Percentiles rank a stretch among this genome's conserved stretches.
Conservation (phyloP, 805 yeast species). For the Metschnikowia henanensis region DNA sequence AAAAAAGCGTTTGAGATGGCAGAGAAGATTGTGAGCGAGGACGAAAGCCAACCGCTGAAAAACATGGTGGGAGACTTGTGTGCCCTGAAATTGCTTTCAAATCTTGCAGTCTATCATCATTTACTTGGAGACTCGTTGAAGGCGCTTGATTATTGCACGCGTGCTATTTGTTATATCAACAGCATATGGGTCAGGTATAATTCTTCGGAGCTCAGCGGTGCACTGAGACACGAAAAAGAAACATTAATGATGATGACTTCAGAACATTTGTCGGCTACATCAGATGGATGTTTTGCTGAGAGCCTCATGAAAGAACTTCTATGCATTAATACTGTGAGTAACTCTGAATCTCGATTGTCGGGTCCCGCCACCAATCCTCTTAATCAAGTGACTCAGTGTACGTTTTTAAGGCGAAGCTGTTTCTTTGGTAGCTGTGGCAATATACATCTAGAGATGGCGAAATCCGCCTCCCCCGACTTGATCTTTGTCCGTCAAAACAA, state of each 20-base stretch:
- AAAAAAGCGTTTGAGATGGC: neutral
- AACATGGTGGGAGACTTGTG: neutral
- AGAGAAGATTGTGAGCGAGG: neutral
- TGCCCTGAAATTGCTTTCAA: neutral
- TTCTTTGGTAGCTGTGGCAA: slow-evolving; percentile 15
- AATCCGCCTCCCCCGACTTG: neutral
- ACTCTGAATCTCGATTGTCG: no score
- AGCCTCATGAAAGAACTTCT: slow-evolving; percentile 8
- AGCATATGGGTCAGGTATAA: neutral
- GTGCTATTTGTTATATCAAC: slow-evolving; percentile 1
- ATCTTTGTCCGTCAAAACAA: neutral
- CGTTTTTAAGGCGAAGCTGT: slow-evolving; percentile 10
- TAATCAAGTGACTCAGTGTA: neutral
- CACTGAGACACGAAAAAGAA: slow-evolving; percentile 15
- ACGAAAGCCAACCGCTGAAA: neutral
- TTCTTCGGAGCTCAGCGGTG: neutral
- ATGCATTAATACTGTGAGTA: neutral
- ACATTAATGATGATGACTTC: slow-evolving; percentile 12
- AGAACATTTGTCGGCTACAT: slow-evolving; percentile 1
- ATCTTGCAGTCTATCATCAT: slow-evolving; percentile 7
- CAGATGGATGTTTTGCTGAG: slow-evolving; percentile 5
- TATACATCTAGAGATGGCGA: slow-evolving; percentile 8
- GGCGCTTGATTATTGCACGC: slow-evolving; percentile 4
- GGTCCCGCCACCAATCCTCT: neutral
- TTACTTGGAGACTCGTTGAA: neutral